Evolutionary conservation across 345 rosid genomes (phyloP), one percentile per base, ranked within the genome.

Genomic region (Citrus reticulata): DNA sequence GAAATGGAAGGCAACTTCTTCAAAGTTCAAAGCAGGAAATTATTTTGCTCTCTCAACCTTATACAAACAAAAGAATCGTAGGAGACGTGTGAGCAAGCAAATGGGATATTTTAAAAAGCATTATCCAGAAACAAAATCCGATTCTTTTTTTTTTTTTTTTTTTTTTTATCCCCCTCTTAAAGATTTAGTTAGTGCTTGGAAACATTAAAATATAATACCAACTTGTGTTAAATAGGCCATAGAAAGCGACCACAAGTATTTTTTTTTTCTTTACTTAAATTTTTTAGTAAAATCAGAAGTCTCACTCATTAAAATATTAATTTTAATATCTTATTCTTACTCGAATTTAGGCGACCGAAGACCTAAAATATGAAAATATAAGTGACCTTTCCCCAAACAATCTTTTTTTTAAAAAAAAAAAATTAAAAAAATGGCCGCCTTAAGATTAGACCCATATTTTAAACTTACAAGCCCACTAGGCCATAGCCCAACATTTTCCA

Each of bases 11-110:
- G 58, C 58, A 54, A 54, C 58, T 54, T 54, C 58, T 17, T 17
- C 58, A 17, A 54, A 54, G 20, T 54, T 54, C 22, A 16, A 17
- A 54, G 58, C 7, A 5, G 22, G 22, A 54, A 5, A 54, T 19
- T 16, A 4, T 5, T 1, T 54, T 17, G 1, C 58, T 17, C 22
- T 51, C 58, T 17, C n/a, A 17, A 17, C 58, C 58, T 17, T 5
- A 54, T 16, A 51, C 6, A 54, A 54, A 54, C 58, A 54, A 54
- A 54, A 54, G 58, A 17, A 71, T 30, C 6, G 1, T 19, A 20
- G 27, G 46, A 72, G 63, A 54, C 64, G 76, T 72, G 76, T 58
- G 62, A 13, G 54, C n/a, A 11, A 10, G 51, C 34, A 35, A 57
- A 34, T 57, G 76, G 65, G 59, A 17, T 30, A 37, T 57, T 11